Evolutionary conservation across 306 rosid genomes (phyloP), one percentile per base, ranked within the genome.

Genomic region (Prunus mongolica): DNA sequence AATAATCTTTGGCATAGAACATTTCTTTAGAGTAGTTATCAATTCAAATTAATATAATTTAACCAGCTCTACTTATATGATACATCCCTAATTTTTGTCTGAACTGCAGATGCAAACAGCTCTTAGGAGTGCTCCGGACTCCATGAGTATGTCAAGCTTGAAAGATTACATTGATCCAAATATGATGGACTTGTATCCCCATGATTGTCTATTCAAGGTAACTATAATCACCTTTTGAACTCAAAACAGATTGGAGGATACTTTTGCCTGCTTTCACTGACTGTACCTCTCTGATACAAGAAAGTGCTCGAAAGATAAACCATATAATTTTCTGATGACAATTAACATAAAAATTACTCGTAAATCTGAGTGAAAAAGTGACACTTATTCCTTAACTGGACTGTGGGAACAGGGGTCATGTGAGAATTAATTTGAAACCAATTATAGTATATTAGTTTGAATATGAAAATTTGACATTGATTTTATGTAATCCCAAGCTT

Each of bases 101-200:
- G 82, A 75, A 84, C 76, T 89, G 86, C 91, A 95, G 99, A 95
- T 95, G 93, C 83, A 92, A 82, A 86, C 88, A 69, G 97, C 89
- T 81, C 87, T 95, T 57, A 87, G 89, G 82, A 91, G 84, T 70
- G 73, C 92, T 32, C 91, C 97, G 4, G 97, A 95, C 77, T 86
- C 97, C 64, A 77, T 81, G 90, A 91, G 82, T 72, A 88, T 89
- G 96, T 86, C 97, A 76, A 89, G 90, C 90, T 44, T 95, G 88
- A 92, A 83, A 76, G 91, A 87, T 80, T 86, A 84, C 71, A 87
- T 90, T 72, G 99, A 95, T 83, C 90, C 93, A 32, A 91, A 80
- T 87, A 88, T 95, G 97, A 88, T 87, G 99, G 87, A 92, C 69
- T 85, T 95, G 82, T 95, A 89, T 87, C 99, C 99, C 78, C 99